phyloP scores from a whole-genome alignment of 371 early-diverging fungal species.

The Mucor saturninus region DNA sequence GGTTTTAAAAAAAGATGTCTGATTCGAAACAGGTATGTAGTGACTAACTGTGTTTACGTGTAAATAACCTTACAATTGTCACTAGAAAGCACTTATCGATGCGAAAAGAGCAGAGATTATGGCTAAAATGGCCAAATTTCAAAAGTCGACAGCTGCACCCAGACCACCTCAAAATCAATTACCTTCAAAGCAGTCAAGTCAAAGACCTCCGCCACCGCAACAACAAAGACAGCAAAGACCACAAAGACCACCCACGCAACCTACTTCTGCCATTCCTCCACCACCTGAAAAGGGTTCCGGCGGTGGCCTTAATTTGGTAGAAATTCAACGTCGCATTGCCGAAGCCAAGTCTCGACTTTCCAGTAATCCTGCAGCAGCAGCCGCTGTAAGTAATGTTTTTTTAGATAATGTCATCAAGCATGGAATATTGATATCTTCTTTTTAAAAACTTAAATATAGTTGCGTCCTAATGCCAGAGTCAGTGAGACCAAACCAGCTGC shows the following conservation, averaged over 20 bases:
- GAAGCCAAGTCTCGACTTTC: slow-evolving; percentile 53
- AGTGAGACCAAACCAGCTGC: slow-evolving; percentile 28
- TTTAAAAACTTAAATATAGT: not conserved
- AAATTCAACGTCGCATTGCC: slow-evolving; percentile 56
- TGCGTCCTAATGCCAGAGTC: not conserved
- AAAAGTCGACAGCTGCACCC: slow-evolving; percentile 21
- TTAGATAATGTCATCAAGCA: not conserved
- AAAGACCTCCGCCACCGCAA: slow-evolving; percentile 2
- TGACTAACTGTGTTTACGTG: not conserved
- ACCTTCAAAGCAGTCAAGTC: not conserved
- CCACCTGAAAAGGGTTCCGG: slow-evolving; percentile 10
- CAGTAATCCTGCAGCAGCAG: not conserved
- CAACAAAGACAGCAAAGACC: not conserved
- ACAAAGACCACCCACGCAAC: slow-evolving; percentile 1
- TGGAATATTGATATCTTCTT: not conserved
- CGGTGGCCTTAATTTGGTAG: slow-evolving; percentile 30
- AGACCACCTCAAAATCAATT: not conserved
- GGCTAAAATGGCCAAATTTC: slow-evolving; percentile 47
- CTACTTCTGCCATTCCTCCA: slow-evolving; percentile 14
- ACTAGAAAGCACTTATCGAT: slow-evolving; percentile 33
- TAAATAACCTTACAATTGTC: not conserved
- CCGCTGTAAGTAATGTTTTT: slow-evolving; percentile 3
- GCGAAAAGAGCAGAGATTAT: slow-evolving; percentile 45
- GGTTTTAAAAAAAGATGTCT: not conserved
- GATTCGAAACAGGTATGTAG: slow-evolving; percentile 1